A percentile compares a stretch with the other conserved stretches of the same genome.
Conservation (phyloP, 768 basidiomycete genomes). For the Tricholoma bakamatsutake region DNA sequence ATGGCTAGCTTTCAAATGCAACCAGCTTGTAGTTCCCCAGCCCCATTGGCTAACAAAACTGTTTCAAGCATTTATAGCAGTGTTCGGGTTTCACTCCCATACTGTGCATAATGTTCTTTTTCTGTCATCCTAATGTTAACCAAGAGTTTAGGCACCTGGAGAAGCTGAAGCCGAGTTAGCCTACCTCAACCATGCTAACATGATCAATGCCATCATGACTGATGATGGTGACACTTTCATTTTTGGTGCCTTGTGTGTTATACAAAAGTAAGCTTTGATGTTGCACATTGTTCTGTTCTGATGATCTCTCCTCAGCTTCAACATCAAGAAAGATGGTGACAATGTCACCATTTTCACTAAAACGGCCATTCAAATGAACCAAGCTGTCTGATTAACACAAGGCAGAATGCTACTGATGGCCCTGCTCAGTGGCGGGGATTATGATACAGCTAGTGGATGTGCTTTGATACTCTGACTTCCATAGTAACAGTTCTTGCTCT, state of each 20-base stretch:
- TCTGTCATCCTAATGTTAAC: not conserved
- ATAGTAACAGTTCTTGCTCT: too few relatives aligned
- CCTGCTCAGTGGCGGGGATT: too few relatives aligned
- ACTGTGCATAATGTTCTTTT: slow-evolving; percentile 6
- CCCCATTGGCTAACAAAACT: slow-evolving; percentile 19
- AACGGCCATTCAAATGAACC: not conserved
- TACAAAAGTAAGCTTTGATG: slow-evolving; percentile 7
- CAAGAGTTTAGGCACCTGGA: slow-evolving; percentile 29
- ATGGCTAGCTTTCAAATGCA: slow-evolving; percentile 36
- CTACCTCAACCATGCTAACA: slow-evolving; percentile 28
- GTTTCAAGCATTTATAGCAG: slow-evolving; percentile 30
- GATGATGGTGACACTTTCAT: slow-evolving; percentile 44
- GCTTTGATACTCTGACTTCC: too few relatives aligned
- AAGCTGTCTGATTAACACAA: too few relatives aligned
- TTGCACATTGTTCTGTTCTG: slow-evolving; percentile 24
- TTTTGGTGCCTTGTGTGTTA: slow-evolving; percentile 36
- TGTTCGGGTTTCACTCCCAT: slow-evolving; percentile 35
- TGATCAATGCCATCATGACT: slow-evolving; percentile 41
- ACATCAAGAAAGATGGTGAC: not conserved
- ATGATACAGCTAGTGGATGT: too few relatives aligned
- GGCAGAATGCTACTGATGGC: too few relatives aligned
- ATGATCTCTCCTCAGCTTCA: not conserved
- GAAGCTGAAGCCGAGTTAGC: slow-evolving; percentile 49
- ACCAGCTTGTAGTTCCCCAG: slow-evolving; percentile 21
- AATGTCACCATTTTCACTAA: slow-evolving; percentile 1